Base-by-base conservation (phyloP, 2,329 filamentous ascomycete genomes). In the Didymosphaeria variabile region DNA sequence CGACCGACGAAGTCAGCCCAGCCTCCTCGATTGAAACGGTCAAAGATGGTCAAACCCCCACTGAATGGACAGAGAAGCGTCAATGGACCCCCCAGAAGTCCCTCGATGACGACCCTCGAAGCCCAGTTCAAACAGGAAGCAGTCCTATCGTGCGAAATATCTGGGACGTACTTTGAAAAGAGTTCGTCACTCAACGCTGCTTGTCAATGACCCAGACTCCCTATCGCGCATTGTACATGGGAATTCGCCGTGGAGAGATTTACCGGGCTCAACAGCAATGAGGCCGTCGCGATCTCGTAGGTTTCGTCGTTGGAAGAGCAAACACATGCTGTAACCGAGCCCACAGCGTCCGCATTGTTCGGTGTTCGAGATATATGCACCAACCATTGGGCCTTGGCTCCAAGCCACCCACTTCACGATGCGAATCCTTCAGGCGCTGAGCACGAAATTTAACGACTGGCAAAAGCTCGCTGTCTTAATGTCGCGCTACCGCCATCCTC, bases 71-170 rank as follows among this genome's bases (percentile, higher is more conserved):
- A 32, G 68, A 73, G 12, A 67, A 72, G 19, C 62, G 63, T 31
- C 68, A 70, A 58, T 67, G 82, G 81, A 34, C 77, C 85, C 53
- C 89, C 85, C 73, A 89, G 83, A 57, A 86, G 84, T 19, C 79
- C 81, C 87, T 89, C 59, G 84, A 86, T 12, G 83, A 82, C 15
- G 90, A 94, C 72, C 91, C 91, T 15, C 82, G 91, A 68, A 93
- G 91, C 74, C 91, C 91, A 17, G 89, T 90, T 0, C 91, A 90
- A 13, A 87, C 86, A 70, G 91, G 91, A 42, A 90, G 91, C 74
- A 88, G 87, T 60, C 90, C 91, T 3, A 93, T 94, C 62, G 87
- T 89, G 55, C 84, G 91, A 59, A 93, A 90, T 60, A 94, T 94
- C 70, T 90, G 92, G 74, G 91, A 93, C 71, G 82, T 93, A 55